Base-by-base conservation (phyloP, 2,329 filamentous ascomycete genomes). In the Stromatinia cepivora region DNA sequence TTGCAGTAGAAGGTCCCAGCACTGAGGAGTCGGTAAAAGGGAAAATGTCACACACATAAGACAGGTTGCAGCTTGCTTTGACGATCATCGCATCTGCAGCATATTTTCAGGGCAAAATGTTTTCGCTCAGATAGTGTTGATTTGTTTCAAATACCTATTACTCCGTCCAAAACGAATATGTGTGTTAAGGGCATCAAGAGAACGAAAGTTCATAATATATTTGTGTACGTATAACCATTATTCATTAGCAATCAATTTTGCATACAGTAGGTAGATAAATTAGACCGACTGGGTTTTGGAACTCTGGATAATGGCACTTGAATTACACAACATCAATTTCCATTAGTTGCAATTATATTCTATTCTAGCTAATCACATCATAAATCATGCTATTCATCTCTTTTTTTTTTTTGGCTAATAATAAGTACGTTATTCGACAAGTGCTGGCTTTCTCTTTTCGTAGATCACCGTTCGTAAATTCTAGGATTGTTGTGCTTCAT, bases 1-100 rank as follows among this genome's bases (percentile, higher is more conserved):
- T n/a, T 63, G 59, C 59, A 63, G 46, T 39, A 63, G 61, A 28
- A 52, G 61, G 61, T 52, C 61, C 61, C 61, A 63, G 46, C 46
- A 68, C 66, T 63, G 57, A 68, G 66, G 66, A 63, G 36, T 63
- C 66, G 66, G 66, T 68, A 68, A 63, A 42, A 46, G 53, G 34
- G 34, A 34, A 67, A 25, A 13, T 68, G 57, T 68, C 48, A 68
- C 48, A 45, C 57, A 39, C 66, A 48, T 48, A 53, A 46, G 45
- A 62, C 34, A 46, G 34, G 39, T 63, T 63, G 57, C 45, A 68
- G 25, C 57, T 46, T 68, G 57, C 66, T 50, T 59, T 63, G 56
- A 68, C 58, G 66, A 68, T 63, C 66, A 63, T 53, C 54, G 66
- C 66, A 63, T 68, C 48, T 54, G 57, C 39, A 52, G 66, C 42